Evolutionary conservation across 2,329 filamentous ascomycete species (phyloP).

Genomic region (Cordyceps fumosorosea): DNA sequence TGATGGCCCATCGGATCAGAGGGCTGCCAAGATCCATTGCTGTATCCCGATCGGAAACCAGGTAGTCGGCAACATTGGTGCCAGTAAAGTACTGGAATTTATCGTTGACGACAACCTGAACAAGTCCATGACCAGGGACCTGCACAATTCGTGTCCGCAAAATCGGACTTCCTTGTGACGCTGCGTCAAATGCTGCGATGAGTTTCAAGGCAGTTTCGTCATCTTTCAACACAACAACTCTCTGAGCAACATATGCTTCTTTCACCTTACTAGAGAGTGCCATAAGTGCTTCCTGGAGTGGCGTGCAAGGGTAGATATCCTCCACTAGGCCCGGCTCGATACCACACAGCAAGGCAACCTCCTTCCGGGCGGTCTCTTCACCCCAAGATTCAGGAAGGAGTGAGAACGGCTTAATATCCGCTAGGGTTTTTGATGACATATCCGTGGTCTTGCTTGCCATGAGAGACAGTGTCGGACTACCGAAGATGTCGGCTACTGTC

Average conservation of each 20-base stretch:
- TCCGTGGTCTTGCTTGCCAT: slow-evolving; percentile 32
- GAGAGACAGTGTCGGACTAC: slow-evolving; percentile 34
- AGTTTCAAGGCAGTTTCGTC: slow-evolving; percentile 30
- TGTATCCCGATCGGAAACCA: slow-evolving; percentile 33
- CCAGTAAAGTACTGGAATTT: slow-evolving; percentile 30
- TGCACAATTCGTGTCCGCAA: slow-evolving; percentile 45
- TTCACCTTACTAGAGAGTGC: slow-evolving; percentile 43
- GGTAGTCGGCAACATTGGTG: slow-evolving; percentile 32
- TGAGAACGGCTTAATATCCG: slow-evolving; percentile 31
- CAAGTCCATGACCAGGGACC: slow-evolving; percentile 34
- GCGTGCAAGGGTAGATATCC: slow-evolving; percentile 49
- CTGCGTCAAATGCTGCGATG: slow-evolving; percentile 35
- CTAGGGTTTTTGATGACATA: slow-evolving; percentile 18
- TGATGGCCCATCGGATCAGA: slow-evolving; percentile 39
- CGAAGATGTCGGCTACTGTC: slow-evolving; percentile 41
- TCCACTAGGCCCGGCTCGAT: slow-evolving; percentile 32
- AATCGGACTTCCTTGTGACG: slow-evolving; percentile 32
- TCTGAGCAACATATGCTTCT: slow-evolving; percentile 46
- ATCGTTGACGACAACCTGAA: slow-evolving; percentile 41
- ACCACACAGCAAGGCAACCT: slow-evolving; percentile 35
- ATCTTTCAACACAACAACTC: slow-evolving; percentile 36
- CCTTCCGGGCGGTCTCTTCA: slow-evolving; percentile 25
- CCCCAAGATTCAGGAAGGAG: slow-evolving; percentile 32
- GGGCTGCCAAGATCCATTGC: slow-evolving; percentile 39
- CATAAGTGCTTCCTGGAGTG: slow-evolving; percentile 49